phyloP scores from a whole-genome alignment of 768 basidiomycete species.

The Mycena galopus region DNA sequence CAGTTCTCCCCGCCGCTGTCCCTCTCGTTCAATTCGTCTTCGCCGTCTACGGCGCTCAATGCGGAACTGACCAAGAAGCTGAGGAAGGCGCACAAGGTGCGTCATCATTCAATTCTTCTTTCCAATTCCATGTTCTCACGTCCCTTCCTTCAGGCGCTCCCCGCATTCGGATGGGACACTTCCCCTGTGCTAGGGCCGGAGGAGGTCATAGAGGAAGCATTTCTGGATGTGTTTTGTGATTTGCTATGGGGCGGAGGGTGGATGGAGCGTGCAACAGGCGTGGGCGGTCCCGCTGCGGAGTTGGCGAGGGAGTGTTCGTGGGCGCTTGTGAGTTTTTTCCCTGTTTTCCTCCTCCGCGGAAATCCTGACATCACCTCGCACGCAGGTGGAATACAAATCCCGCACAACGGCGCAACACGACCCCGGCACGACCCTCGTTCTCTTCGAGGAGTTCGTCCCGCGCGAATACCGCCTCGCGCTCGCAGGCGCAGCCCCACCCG shows the following conservation, averaged over 20 bases:
- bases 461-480: constrained; percentile 87
- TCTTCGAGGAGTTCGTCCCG: constrained; percentile 97
- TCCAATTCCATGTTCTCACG: no score
- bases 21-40: constrained; percentile 24
- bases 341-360: not conserved
- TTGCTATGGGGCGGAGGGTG: constrained; percentile 87
- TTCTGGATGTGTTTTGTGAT: constrained; percentile 89
- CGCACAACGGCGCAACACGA: constrained; percentile 78
- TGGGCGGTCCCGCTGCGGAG: constrained; percentile 55
- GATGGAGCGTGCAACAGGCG: constrained; percentile 81
- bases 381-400: constrained; percentile 89
- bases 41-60: constrained; percentile 68
- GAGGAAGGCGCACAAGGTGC: constrained; percentile 81
- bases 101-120: no score
- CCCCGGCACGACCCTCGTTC: constrained; percentile 76
- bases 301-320: constrained; percentile 89
- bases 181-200: constrained; percentile 83
- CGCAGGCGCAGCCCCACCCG: constrained; percentile 59
- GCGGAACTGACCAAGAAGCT: constrained; percentile 83
- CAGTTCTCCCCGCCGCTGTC: constrained; percentile 74
- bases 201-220: constrained; percentile 90
- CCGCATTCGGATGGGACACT: constrained; percentile 94
- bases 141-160: no score
- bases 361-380: no score
- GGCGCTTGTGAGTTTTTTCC: constrained; percentile 77